Conservation (phyloP, 805 yeast genomes). For the Candida nitratophila region DNA sequence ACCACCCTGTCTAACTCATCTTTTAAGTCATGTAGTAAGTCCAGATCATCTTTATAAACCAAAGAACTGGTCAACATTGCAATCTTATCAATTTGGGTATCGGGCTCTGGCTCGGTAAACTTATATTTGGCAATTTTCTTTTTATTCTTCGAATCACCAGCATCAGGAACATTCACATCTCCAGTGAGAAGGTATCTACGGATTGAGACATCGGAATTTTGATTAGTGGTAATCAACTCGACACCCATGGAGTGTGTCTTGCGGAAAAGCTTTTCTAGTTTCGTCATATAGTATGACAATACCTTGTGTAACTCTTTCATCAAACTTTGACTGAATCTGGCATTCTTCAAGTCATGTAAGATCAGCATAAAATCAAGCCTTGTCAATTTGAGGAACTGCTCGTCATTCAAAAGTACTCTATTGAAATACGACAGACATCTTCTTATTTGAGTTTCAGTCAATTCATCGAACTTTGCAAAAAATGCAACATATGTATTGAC, state of each 20-base stretch:
- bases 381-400: slow-evolving; percentile 44
- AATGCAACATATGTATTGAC: slow-evolving; percentile 61
- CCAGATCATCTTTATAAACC: not conserved
- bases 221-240: slow-evolving; percentile 57
- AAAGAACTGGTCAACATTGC: not conserved
- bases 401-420: slow-evolving; percentile 56
- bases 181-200: slow-evolving; percentile 57
- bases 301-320: slow-evolving; percentile 61
- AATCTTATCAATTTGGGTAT: not conserved
- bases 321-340: slow-evolving; percentile 34
- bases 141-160: not conserved
- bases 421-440: slow-evolving; percentile 65
- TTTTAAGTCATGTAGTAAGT: not conserved
- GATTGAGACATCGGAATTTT: slow-evolving; percentile 38
- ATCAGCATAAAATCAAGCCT: slow-evolving; percentile 68
- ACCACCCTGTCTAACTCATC: not conserved
- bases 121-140: not conserved
- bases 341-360: slow-evolving; percentile 44
- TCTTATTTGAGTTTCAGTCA: slow-evolving; percentile 53
- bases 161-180: slow-evolving; percentile 24
- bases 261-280: slow-evolving; percentile 39
- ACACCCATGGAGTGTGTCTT: slow-evolving; percentile 47
- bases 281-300: slow-evolving; percentile 56
- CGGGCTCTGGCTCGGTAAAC: not conserved
- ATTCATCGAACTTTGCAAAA: slow-evolving; percentile 54